These are phyloP conservation scores for Glycyrrhiza uralensis DNA, from an alignment of 306 rosid genomes.

Conservation along the genomic window DNA sequence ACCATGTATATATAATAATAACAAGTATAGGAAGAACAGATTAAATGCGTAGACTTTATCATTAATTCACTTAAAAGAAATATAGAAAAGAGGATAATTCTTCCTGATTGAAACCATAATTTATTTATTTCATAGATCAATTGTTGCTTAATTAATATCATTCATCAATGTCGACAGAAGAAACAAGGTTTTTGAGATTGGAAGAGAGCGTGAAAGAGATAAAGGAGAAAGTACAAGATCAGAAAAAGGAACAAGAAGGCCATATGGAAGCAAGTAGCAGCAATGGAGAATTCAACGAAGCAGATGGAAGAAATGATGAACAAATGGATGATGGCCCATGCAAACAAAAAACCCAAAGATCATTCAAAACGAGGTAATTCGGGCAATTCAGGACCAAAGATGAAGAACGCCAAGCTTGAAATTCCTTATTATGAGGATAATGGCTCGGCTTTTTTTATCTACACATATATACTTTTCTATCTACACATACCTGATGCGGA, in stretches of 20 bases:
- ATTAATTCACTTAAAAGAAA: neutral
- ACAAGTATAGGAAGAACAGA: neutral
- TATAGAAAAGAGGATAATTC: neutral
- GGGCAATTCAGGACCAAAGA: neutral
- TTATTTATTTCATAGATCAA: neutral
- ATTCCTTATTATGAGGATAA: neutral
- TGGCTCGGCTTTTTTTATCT: too few relatives aligned
- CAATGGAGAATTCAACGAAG: conserved; percentile 18
- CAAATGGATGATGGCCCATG: neutral
- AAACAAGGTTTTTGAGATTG: neutral
- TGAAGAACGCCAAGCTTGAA: neutral
- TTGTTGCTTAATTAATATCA: neutral
- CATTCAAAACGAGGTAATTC: too few relatives aligned
- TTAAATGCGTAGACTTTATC: neutral
- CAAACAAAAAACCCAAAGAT: neutral
- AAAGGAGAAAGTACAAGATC: neutral
- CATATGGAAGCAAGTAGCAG: neutral
- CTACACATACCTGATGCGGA: too few relatives aligned
- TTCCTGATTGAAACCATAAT: neutral
- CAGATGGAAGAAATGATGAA: conserved; percentile 21
- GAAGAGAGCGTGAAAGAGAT: neutral
- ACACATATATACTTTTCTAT: too few relatives aligned
- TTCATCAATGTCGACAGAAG: neutral
- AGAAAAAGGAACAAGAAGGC: neutral
- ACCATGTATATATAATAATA: neutral